Percentiles rank a stretch among this genome's conserved stretches.
Evolutionary conservation across 2,329 filamentous ascomycete species (phyloP).

Genomic region (Ophiostoma angusticollis): DNA sequence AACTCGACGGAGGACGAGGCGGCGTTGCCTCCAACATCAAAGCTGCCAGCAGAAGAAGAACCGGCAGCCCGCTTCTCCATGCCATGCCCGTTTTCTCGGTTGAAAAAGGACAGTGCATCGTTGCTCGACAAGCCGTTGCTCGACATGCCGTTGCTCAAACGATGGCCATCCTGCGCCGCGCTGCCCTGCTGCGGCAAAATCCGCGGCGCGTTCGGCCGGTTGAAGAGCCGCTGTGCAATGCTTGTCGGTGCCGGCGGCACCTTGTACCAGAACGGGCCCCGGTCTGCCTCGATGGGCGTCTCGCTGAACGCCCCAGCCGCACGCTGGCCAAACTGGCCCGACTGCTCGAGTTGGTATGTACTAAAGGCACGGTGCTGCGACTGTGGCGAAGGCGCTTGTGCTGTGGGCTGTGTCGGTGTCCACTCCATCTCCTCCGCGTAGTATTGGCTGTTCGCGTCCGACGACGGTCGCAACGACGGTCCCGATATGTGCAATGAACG

Average conservation of each 20-base stretch:
- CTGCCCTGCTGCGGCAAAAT: slow-evolving; percentile 18
- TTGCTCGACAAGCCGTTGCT: too few relatives aligned
- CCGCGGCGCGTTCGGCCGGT: slow-evolving; percentile 44
- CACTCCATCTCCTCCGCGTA: slow-evolving; percentile 60
- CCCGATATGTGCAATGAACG: not conserved
- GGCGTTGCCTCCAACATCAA: too few relatives aligned
- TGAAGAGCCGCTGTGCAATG: slow-evolving; percentile 49
- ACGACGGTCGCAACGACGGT: not conserved
- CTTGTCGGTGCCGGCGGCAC: slow-evolving; percentile 56
- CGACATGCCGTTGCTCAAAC: not conserved
- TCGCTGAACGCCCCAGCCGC: slow-evolving; percentile 33
- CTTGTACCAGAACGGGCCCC: slow-evolving; percentile 53
- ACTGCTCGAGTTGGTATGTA: slow-evolving; percentile 25
- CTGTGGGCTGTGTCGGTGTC: slow-evolving; percentile 41
- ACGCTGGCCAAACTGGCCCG: slow-evolving; percentile 17
- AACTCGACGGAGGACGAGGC: slow-evolving; percentile 10
- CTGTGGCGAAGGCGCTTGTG: slow-evolving; percentile 25
- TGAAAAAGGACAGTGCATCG: not conserved
- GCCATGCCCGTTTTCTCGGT: slow-evolving; percentile 1
- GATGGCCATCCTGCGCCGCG: not conserved
- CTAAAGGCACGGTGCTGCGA: slow-evolving; percentile 44
- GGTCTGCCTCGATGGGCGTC: slow-evolving; percentile 29
- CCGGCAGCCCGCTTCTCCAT: too few relatives aligned
- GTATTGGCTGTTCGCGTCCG: slow-evolving; percentile 9
- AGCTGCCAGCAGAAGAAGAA: too few relatives aligned